Conservation (phyloP, 805 yeast genomes). For the Suhomyces tanzawaensis region DNA sequence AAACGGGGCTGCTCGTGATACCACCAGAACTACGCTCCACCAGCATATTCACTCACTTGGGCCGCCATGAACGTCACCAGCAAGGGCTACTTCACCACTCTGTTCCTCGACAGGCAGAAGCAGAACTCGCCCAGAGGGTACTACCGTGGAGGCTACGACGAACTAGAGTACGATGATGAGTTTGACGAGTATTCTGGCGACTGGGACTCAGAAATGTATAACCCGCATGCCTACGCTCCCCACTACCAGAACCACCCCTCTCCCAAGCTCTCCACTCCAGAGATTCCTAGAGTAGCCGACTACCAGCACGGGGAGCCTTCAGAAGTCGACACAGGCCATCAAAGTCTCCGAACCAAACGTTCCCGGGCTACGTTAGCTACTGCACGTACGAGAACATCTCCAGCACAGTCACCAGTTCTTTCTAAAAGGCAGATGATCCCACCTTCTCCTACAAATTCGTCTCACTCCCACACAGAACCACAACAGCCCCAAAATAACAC, state of each 20-base stretch:
- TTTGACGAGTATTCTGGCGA: not conserved
- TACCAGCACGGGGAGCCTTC: not conserved
- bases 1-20: too few species aligned
- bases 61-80: slow-evolving; percentile 38
- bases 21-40: too few species aligned
- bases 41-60: too few species aligned
- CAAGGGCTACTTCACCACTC: slow-evolving; percentile 40
- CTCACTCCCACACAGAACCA: not conserved
- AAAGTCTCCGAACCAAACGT: not conserved
- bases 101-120: slow-evolving; percentile 28
- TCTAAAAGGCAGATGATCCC: not conserved
- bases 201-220: not conserved
- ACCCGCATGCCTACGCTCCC: not conserved
- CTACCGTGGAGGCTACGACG: not conserved
- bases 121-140: slow-evolving; percentile 8
- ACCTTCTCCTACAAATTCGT: not conserved
- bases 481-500: not conserved
- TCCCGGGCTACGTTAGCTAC: slow-evolving; percentile 1
- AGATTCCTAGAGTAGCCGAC: not conserved
- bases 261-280: slow-evolving; percentile 1
- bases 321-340: not conserved
- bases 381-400: not conserved
- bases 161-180: not conserved
- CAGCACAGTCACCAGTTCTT: not conserved
- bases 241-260: not conserved